Evolutionary conservation across 2,329 filamentous ascomycete genomes (phyloP).

Genomic region (Apiospora phragmitis): DNA sequence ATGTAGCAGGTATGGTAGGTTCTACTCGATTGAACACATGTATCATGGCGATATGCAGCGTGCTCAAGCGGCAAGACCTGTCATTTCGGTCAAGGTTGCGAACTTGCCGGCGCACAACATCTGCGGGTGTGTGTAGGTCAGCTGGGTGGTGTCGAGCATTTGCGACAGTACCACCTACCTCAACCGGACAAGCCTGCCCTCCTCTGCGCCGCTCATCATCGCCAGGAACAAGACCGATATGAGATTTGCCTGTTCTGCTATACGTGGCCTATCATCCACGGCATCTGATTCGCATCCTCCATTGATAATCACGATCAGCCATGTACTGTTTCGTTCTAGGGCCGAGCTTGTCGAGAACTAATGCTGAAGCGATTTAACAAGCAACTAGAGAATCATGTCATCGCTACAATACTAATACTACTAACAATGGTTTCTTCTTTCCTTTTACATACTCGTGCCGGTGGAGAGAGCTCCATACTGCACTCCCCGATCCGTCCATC

Average conservation of each 20-base stretch:
- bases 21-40: background rate
- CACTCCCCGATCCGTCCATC: background rate
- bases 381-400: background rate
- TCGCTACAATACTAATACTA: background rate
- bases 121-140: background rate
- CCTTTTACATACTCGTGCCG: background rate
- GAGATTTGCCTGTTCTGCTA: background rate
- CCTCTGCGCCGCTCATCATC: background rate
- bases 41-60: background rate
- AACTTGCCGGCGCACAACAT: background rate
- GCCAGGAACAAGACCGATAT: background rate
- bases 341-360: background rate
- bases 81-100: background rate
- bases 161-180: background rate
- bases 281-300: background rate
- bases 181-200: background rate
- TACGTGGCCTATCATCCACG: background rate
- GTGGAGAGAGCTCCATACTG: background rate
- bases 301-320: background rate
- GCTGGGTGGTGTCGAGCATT: background rate
- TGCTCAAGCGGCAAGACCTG: conserved; percentile 6
- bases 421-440: background rate
- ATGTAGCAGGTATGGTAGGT: too few species aligned
- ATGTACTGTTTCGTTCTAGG: background rate
- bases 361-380: background rate